Evolutionary conservation across 2,329 filamentous ascomycete species (phyloP).

Genomic region (Xylariaceae sp.): DNA sequence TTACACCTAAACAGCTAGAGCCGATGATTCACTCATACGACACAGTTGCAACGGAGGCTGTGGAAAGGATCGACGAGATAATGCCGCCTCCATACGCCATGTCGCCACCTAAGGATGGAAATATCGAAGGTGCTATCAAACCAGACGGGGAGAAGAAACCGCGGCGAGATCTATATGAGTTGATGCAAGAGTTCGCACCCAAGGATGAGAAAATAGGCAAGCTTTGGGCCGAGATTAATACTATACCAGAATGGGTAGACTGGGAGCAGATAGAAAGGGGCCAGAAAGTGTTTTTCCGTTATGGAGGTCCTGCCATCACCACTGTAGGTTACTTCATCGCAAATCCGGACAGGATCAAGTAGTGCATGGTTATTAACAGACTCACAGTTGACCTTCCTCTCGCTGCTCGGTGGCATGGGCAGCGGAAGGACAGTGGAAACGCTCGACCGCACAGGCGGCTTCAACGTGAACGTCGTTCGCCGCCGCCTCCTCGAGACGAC

Average conservation of each 20-base stretch:
- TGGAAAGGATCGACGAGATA: conserved; percentile 68
- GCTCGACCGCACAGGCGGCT: conserved; percentile 75
- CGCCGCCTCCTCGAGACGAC: conserved; percentile 71
- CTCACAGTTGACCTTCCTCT: conserved; percentile 60
- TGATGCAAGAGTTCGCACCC: conserved; percentile 64
- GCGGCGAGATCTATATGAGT: conserved; percentile 64
- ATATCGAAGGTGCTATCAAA: conserved; percentile 25
- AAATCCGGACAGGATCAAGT: background rate
- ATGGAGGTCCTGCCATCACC: conserved; percentile 70
- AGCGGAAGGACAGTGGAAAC: conserved; percentile 77
- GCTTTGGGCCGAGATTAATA: conserved; percentile 72
- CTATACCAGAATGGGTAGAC: conserved; percentile 75
- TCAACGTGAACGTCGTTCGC: conserved; percentile 69
- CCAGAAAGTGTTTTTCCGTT: conserved; percentile 79
- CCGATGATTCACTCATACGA: conserved; percentile 72
- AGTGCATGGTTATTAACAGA: background rate
- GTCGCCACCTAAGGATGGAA: conserved; percentile 29
- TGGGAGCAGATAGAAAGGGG: conserved; percentile 77
- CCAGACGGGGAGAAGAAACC: conserved; percentile 40
- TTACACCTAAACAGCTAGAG: conserved; percentile 62
- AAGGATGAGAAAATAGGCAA: conserved; percentile 59
- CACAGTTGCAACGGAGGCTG: conserved; percentile 67
- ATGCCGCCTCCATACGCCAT: conserved; percentile 49
- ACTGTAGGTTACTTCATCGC: conserved; percentile 47
- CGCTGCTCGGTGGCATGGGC: conserved; percentile 70